These are phyloP conservation scores for Podosphaera aphanis DNA, from an alignment of 2,329 filamentous ascomycete genomes.

Conservation along the genomic window DNA sequence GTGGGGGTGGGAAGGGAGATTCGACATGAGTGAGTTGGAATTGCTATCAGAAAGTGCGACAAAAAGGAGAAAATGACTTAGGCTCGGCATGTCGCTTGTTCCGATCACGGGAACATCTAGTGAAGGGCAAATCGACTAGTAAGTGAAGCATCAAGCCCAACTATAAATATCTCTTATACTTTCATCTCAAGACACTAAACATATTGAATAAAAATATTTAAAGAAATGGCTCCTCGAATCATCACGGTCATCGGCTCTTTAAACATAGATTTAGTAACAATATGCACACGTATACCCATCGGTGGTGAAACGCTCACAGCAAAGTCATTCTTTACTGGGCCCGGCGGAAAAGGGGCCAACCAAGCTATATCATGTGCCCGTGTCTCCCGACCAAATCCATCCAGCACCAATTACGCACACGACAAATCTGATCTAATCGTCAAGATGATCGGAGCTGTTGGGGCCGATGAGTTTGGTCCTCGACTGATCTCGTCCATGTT, in stretches of 20 bases:
- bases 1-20: too few species aligned
- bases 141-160: too few species aligned
- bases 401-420: slow-evolving; percentile 4
- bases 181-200: too few species aligned
- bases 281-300: slow-evolving; percentile 59
- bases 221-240: slow-evolving; percentile 4
- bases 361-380: slow-evolving; percentile 37
- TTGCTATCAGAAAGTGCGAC: too few species aligned
- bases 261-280: slow-evolving; percentile 81
- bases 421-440: slow-evolving; percentile 21
- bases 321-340: slow-evolving; percentile 52
- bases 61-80: too few species aligned
- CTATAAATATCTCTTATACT: too few species aligned
- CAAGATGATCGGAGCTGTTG: slow-evolving; percentile 53
- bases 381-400: slow-evolving; percentile 35
- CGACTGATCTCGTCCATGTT: slow-evolving; percentile 34
- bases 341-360: slow-evolving; percentile 88
- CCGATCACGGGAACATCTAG: too few species aligned
- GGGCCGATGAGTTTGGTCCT: slow-evolving; percentile 40
- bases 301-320: slow-evolving; percentile 76
- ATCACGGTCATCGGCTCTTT: slow-evolving; percentile 82
- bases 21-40: too few species aligned
- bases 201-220: neutral
- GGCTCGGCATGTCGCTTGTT: too few species aligned
- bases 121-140: too few species aligned